phyloP scores from a whole-genome alignment of 495 filamentous ascomycete genomes.

The Paragyromitra xinjiangensis region DNA sequence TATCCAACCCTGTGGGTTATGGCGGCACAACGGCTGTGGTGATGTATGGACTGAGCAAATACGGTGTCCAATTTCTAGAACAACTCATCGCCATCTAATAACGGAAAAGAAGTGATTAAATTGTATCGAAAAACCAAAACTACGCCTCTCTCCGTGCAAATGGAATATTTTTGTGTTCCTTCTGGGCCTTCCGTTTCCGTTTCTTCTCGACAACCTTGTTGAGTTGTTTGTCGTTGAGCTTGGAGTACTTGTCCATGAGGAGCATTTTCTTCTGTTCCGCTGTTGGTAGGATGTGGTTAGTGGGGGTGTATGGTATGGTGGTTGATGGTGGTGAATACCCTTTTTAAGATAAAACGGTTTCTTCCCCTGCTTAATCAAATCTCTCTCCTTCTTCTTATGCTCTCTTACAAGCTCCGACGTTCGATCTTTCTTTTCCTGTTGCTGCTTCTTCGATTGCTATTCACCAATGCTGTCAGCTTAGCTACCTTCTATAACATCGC shows the following conservation, averaged over 20 bases:
- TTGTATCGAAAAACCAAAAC: background rate
- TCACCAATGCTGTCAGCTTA: background rate
- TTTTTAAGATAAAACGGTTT: slow-evolving; percentile 92
- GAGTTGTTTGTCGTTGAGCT: slow-evolving; percentile 81
- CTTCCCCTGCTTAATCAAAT: slow-evolving; percentile 84
- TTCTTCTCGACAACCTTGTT: slow-evolving; percentile 81
- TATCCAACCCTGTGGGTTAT: too few relatives aligned
- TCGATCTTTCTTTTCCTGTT: slow-evolving; percentile 72
- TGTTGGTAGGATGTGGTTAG: slow-evolving; percentile 32
- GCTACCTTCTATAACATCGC: too few relatives aligned
- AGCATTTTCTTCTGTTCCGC: slow-evolving; percentile 86
- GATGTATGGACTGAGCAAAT: too few relatives aligned
- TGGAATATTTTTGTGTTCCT: slow-evolving; percentile 55
- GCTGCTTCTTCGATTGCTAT: slow-evolving; percentile 71
- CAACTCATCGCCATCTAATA: too few relatives aligned
- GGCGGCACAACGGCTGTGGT: too few relatives aligned
- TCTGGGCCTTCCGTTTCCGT: slow-evolving; percentile 66
- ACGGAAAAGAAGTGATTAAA: background rate
- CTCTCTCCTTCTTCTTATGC: slow-evolving; percentile 83
- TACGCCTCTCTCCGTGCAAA: slow-evolving; percentile 48
- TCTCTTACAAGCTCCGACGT: slow-evolving; percentile 71
- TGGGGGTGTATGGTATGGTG: background rate
- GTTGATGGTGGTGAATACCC: slow-evolving; percentile 35
- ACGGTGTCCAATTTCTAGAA: too few relatives aligned
- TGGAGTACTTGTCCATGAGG: slow-evolving; percentile 77